Conservation (phyloP, 441 rosid genomes). For the Pelargonium cotyledonis region DNA sequence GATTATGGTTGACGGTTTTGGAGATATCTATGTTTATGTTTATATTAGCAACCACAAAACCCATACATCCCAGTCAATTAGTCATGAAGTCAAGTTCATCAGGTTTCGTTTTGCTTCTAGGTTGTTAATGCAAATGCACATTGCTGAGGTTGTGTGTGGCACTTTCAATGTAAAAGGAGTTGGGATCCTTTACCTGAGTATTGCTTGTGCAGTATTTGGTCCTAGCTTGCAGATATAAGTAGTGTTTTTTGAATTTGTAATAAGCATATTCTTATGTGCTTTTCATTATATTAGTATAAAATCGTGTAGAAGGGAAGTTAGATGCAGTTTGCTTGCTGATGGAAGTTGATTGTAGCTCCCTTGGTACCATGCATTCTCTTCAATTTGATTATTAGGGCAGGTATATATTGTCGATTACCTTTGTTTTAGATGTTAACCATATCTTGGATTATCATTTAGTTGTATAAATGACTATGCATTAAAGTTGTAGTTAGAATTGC, state of each 20-base stretch:
- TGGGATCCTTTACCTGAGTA: background rate
- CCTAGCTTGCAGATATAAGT: background rate
- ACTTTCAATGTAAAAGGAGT: background rate
- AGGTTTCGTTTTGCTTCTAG: background rate
- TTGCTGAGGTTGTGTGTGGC: background rate
- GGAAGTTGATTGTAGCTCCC: too few relatives aligned
- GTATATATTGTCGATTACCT: too few relatives aligned
- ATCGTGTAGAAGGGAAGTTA: too few relatives aligned
- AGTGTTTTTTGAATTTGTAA: background rate
- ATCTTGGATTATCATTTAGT: too few relatives aligned
- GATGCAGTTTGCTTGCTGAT: too few relatives aligned
- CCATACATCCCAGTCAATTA: background rate
- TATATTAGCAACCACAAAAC: background rate
- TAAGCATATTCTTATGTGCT: background rate
- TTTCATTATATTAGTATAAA: too few relatives aligned
- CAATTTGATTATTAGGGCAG: too few relatives aligned
- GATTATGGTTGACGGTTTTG: background rate
- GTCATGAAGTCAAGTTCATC: background rate
- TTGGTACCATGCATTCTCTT: too few relatives aligned
- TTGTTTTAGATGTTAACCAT: too few relatives aligned
- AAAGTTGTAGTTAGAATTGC: too few relatives aligned
- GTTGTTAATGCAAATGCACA: background rate
- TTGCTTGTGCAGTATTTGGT: background rate
- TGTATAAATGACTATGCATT: too few relatives aligned
- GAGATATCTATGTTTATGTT: slow-evolving; percentile 1